phyloP scores from a whole-genome alignment of 2,329 filamentous ascomycete genomes.

The Botrytis deweyae region DNA sequence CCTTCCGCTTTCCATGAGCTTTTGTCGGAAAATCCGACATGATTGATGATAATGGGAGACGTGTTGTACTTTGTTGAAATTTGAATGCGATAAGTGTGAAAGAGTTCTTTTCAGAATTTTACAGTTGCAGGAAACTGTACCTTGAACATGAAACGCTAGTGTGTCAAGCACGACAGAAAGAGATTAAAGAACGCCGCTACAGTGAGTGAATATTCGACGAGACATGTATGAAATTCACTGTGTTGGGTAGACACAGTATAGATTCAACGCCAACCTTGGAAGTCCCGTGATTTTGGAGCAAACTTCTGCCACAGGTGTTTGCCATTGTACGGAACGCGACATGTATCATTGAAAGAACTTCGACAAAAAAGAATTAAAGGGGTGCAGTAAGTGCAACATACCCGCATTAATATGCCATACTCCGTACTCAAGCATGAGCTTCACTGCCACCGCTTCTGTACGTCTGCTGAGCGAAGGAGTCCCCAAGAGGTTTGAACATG shows the following conservation, averaged over 20 bases:
- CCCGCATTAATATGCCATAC: not conserved
- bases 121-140: not conserved
- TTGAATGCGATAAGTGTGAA: not conserved
- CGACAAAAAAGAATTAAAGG: not conserved
- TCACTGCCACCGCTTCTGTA: not conserved
- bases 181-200: not conserved
- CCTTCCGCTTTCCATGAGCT: not conserved
- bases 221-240: not conserved
- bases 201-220: not conserved
- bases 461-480: not conserved
- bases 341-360: not conserved
- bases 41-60: not conserved
- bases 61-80: not conserved
- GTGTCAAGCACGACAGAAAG: not conserved
- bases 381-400: not conserved
- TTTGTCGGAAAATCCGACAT: not conserved
- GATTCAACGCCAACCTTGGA: not conserved
- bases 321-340: not conserved
- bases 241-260: not conserved
- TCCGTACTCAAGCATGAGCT: not conserved
- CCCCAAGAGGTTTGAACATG: not conserved
- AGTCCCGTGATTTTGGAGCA: not conserved
- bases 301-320: not conserved
- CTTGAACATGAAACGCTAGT: not conserved
- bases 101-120: not conserved